Conservation (phyloP, 2,329 filamentous ascomycete genomes). For the Botrytis medusae region DNA sequence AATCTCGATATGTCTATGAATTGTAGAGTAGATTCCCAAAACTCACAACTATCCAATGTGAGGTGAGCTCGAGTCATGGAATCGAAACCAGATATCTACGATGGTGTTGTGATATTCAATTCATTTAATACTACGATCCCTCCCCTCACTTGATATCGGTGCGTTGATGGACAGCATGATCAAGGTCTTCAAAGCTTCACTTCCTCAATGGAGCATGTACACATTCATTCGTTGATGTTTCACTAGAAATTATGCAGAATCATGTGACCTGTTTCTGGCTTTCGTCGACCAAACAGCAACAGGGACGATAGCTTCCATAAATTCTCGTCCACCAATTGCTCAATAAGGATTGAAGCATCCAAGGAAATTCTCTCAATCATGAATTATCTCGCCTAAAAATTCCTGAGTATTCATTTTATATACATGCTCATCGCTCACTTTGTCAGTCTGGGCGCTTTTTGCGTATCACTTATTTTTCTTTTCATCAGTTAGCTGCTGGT, state of each 20-base stretch:
- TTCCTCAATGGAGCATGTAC: neutral
- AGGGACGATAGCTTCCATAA: neutral
- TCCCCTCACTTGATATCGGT: neutral
- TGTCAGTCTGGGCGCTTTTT: neutral
- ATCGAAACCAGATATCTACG: no score
- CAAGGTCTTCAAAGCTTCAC: neutral
- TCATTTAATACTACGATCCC: no score
- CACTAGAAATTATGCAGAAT: neutral
- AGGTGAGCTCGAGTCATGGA: neutral
- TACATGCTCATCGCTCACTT: neutral
- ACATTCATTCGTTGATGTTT: neutral
- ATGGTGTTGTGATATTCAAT: neutral
- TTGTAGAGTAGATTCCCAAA: neutral
- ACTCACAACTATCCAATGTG: neutral
- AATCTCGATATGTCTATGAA: neutral
- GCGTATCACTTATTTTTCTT: no score
- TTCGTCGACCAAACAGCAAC: neutral
- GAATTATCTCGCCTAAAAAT: neutral
- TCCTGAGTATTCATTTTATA: neutral
- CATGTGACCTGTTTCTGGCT: neutral
- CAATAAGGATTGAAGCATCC: neutral
- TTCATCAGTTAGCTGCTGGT: no score
- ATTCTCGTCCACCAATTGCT: neutral
- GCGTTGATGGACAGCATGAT: fast-evolving
- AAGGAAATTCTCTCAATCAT: neutral